Evolutionary conservation across 495 filamentous ascomycete genomes (phyloP).

Genomic region (Elaphomyces granulatus): DNA sequence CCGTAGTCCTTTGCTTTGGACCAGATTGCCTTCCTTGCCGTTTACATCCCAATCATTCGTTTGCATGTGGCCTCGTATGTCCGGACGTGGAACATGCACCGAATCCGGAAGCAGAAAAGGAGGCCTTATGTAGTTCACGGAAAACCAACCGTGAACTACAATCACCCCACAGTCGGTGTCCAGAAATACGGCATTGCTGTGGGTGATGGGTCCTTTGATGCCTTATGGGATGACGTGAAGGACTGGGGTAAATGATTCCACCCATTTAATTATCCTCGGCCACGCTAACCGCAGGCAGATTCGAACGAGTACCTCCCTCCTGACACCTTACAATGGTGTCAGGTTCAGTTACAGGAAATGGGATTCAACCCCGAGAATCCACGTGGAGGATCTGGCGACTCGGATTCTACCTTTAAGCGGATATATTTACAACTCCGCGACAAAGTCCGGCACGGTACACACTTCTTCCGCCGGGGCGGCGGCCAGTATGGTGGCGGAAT

Average conservation of each 20-base stretch:
- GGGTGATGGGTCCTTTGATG: background rate
- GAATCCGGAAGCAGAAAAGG: constrained; percentile 9
- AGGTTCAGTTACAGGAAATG: too few relatives aligned
- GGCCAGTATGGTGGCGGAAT: background rate
- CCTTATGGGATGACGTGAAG: background rate
- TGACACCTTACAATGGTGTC: too few relatives aligned
- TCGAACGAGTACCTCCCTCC: too few relatives aligned
- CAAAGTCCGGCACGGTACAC: too few relatives aligned
- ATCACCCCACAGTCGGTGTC: constrained; percentile 7
- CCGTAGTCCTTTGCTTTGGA: background rate
- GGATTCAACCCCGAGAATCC: too few relatives aligned
- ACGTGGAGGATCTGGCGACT: too few relatives aligned
- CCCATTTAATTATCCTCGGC: too few relatives aligned
- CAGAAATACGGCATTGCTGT: constrained; percentile 7
- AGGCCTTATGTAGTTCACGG: constrained; percentile 7
- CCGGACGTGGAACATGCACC: constrained; percentile 9
- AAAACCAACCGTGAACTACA: constrained; percentile 11
- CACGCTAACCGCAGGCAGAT: too few relatives aligned
- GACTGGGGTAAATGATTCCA: background rate
- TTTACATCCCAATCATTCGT: constrained; percentile 11
- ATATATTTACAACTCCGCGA: too few relatives aligned
- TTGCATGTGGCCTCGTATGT: constrained; percentile 7
- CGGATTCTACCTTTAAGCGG: too few relatives aligned
- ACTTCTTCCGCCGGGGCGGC: background rate
- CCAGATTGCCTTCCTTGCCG: constrained; percentile 8